phyloP scores from a whole-genome alignment of 2,329 filamentous ascomycete species.

The Diaporthe vaccinii region DNA sequence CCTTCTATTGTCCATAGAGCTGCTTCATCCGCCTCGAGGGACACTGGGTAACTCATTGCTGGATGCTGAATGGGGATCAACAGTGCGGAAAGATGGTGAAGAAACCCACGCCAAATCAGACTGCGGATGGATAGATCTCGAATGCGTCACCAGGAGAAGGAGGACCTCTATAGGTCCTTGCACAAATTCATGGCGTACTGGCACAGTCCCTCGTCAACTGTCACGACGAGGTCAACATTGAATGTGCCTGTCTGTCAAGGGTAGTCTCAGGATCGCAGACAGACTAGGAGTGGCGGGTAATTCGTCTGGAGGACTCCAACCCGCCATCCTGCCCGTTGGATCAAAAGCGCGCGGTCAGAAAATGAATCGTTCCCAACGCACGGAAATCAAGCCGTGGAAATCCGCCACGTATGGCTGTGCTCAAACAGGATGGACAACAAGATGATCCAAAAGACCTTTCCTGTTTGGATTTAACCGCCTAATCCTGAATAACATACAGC shows the following conservation, averaged over 20 bases:
- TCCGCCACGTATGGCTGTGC: not conserved
- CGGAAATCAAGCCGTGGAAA: not conserved
- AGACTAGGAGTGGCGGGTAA: not conserved
- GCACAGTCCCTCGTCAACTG: not conserved
- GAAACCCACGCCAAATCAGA: not conserved
- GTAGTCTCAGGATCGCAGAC: not conserved
- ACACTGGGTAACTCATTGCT: not conserved
- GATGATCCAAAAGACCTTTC: not conserved
- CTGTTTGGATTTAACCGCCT: not conserved
- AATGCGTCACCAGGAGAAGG: not conserved
- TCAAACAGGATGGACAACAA: too few species aligned
- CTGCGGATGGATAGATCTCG: not conserved
- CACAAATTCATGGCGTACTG: not conserved
- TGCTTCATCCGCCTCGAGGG: not conserved
- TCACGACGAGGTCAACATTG: not conserved
- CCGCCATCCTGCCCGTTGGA: not conserved
- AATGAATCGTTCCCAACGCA: not conserved
- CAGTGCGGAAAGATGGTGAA: not conserved
- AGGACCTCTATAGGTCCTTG: not conserved
- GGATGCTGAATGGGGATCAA: too few species aligned
- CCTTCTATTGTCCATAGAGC: not conserved
- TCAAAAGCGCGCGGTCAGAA: not conserved
- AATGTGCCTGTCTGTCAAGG: not conserved
- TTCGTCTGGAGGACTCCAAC: too few species aligned
- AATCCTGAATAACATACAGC: not conserved